Evolutionary conservation across 176 grass and related monocot genomes (phyloP).

Genomic region (Cocos nucifera): DNA sequence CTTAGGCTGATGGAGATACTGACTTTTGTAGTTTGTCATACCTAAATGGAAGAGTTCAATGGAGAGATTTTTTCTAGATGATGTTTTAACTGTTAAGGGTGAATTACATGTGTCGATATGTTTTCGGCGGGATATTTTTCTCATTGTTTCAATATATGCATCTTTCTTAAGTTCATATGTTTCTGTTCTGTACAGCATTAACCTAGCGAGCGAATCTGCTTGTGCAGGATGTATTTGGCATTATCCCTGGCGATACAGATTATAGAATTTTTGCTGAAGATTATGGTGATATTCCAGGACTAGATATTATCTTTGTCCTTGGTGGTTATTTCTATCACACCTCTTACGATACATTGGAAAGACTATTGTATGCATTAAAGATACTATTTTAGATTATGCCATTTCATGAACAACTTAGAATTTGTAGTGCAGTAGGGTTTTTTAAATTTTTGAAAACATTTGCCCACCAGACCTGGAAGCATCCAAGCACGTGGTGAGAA

Average conservation of each 20-base stretch:
- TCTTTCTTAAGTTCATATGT: too few relatives aligned
- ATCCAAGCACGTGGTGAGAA: slow-evolving; percentile 98
- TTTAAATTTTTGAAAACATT: slow-evolving; percentile 13
- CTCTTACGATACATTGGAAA: slow-evolving; percentile 85
- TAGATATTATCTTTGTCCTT: slow-evolving; percentile 99
- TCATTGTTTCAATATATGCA: too few relatives aligned
- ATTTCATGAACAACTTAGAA: too few relatives aligned
- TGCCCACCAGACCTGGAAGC: slow-evolving; percentile 76
- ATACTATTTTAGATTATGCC: not conserved
- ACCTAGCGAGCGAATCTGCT: not conserved
- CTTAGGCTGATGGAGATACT: too few relatives aligned
- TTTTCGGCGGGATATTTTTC: too few relatives aligned
- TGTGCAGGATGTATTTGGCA: slow-evolving; percentile 94
- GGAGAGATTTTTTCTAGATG: too few relatives aligned
- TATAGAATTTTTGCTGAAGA: slow-evolving; percentile 98
- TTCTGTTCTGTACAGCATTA: too few relatives aligned
- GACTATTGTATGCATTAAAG: slow-evolving; percentile 62
- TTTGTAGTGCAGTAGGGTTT: not conserved
- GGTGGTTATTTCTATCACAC: slow-evolving; percentile 99
- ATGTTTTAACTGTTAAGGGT: too few relatives aligned
- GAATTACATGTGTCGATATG: too few relatives aligned
- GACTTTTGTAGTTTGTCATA: too few relatives aligned
- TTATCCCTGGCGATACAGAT: slow-evolving; percentile 97
- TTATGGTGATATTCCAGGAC: slow-evolving; percentile 82
- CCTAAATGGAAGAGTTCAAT: too few relatives aligned